A percentile compares a stretch with the other conserved stretches of the same genome.
These are phyloP conservation scores for Punica granatum DNA, from an alignment of 345 rosid species.

Conservation along the genomic window DNA sequence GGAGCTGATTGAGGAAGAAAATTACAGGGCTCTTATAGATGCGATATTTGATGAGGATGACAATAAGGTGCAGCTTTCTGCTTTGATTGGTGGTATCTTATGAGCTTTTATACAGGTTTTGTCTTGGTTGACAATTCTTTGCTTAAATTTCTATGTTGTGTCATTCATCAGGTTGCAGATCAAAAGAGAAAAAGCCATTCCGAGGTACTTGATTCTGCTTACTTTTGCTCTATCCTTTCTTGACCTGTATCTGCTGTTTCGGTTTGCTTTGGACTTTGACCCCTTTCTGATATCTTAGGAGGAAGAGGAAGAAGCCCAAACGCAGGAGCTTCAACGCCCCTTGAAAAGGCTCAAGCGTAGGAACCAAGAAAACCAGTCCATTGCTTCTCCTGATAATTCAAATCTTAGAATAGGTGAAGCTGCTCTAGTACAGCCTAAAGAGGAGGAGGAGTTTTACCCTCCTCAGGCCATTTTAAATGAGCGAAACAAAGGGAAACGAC, in stretches of 20 bases:
- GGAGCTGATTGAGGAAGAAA: constrained; percentile 74
- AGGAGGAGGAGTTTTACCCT: constrained; percentile 22
- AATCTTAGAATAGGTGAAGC: constrained; percentile 21
- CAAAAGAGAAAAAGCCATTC: constrained; percentile 21
- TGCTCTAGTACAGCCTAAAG: constrained; percentile 22
- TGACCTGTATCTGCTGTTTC: background rate
- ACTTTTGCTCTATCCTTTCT: background rate
- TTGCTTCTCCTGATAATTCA: constrained; percentile 17
- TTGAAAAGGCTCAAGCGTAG: constrained; percentile 59
- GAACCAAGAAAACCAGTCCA: constrained; percentile 32
- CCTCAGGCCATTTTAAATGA: constrained; percentile 11
- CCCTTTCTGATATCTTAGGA: constrained; percentile 23
- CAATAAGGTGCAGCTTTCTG: constrained; percentile 33
- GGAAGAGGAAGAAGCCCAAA: constrained; percentile 31
- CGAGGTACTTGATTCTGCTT: constrained; percentile 27
- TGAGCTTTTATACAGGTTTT: constrained; percentile 1
- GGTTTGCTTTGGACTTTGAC: constrained; percentile 2
- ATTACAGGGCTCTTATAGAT: constrained; percentile 81
- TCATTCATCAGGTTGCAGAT: constrained; percentile 31
- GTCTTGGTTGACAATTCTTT: background rate
- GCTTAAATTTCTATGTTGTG: background rate
- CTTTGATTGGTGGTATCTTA: background rate
- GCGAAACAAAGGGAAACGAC: constrained; percentile 15
- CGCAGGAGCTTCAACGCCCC: constrained; percentile 45
- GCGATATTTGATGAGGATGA: constrained; percentile 82